These are phyloP conservation scores for Penicillium egyptiacum DNA, from an alignment of 495 filamentous ascomycete genomes.

Conservation along the genomic window DNA sequence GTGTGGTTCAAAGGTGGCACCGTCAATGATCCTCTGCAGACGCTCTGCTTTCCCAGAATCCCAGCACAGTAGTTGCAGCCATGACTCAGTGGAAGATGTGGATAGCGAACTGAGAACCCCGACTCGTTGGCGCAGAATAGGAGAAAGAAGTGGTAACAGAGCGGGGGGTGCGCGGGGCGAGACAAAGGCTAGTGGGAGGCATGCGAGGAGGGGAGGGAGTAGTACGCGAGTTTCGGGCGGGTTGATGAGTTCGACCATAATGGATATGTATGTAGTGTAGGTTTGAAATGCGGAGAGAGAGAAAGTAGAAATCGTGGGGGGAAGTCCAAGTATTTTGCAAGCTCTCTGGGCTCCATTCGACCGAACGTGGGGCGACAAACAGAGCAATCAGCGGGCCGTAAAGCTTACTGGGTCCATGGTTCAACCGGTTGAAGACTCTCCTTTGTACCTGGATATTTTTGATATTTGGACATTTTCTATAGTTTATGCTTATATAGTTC, in stretches of 20 bases:
- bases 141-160: conserved; percentile 79
- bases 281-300: conserved; percentile 7
- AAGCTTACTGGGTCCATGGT: conserved; percentile 11
- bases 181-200: conserved; percentile 79
- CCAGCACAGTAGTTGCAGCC: conserved; percentile 91
- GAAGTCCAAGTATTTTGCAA: background rate
- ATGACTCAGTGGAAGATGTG: conserved; percentile 66
- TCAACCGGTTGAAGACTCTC: conserved; percentile 1
- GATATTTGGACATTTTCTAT: background rate
- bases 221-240: conserved; percentile 64
- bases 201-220: conserved; percentile 76
- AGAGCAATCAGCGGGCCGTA: conserved; percentile 19
- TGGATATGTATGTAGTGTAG: conserved; percentile 6
- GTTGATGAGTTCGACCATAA: conserved; percentile 56
- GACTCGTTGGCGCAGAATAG: conserved; percentile 86
- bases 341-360: conserved; percentile 28
- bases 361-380: conserved; percentile 31
- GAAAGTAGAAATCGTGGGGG: conserved; percentile 2
- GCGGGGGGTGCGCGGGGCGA: conserved; percentile 74
- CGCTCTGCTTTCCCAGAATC: conserved; percentile 64
- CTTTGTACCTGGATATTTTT: background rate
- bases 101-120: conserved; percentile 63
- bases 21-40: conserved; percentile 63
- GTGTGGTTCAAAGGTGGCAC: conserved; percentile 76
- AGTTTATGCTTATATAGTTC: background rate